These are phyloP conservation scores for Cryptococcus sp. DNA, from an alignment of 1,284 basidiomycete species.

Conservation along the genomic window DNA sequence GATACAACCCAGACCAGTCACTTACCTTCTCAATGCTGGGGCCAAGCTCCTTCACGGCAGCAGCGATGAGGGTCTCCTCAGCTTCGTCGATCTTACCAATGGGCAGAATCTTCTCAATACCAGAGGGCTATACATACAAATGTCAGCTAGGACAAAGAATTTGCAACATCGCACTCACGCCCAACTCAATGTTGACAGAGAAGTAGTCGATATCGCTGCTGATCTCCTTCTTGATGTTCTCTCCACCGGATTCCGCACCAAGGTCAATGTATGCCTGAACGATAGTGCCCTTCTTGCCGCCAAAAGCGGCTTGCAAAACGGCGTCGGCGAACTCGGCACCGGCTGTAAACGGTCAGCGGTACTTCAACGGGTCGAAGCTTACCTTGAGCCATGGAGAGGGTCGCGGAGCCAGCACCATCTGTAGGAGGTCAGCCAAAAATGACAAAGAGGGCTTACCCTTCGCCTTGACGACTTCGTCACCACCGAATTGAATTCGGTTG, in stretches of 20 bases:
- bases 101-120: constrained; percentile 60
- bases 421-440: constrained; percentile 34
- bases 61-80: constrained; percentile 57
- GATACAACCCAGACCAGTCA: not conserved
- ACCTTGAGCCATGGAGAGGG: constrained; percentile 88
- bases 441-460: constrained; percentile 34
- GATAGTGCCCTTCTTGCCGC: constrained; percentile 80
- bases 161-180: constrained; percentile 59
- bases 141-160: constrained; percentile 6
- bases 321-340: constrained; percentile 84
- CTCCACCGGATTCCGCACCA: constrained; percentile 54
- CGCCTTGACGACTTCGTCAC: constrained; percentile 68
- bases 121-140: constrained; percentile 43
- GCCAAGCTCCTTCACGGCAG: constrained; percentile 57
- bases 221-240: constrained; percentile 53
- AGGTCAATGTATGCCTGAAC: constrained; percentile 87
- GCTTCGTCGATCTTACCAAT: constrained; percentile 57
- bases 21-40: constrained; percentile 58
- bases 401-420: constrained; percentile 86
- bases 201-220: constrained; percentile 72
- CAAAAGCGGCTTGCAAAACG: constrained; percentile 74
- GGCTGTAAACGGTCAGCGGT: constrained; percentile 51
- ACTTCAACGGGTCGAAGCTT: constrained; percentile 21
- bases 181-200: constrained; percentile 85
- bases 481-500: constrained; percentile 77